phyloP scores from a whole-genome alignment of 2,329 filamentous ascomycete species.

The Neonectria sp. region DNA sequence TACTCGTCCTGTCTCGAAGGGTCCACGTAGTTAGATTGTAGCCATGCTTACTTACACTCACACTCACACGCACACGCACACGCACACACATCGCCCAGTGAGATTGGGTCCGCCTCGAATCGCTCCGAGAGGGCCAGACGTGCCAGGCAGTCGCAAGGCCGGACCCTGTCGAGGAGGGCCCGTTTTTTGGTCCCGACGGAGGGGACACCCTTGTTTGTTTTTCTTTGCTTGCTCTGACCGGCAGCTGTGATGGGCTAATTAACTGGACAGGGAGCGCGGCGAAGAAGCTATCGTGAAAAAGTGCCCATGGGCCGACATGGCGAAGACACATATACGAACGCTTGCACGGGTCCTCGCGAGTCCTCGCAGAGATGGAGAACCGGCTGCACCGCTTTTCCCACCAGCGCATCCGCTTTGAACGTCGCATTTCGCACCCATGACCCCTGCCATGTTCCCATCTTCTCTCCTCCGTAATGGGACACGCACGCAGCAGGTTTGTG shows the following conservation, averaged over 20 bases:
- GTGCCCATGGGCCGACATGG: background rate
- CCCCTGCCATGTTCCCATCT: constrained; percentile 5
- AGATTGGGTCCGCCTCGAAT: constrained; percentile 31
- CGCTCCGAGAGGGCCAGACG: constrained; percentile 20
- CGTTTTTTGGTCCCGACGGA: constrained; percentile 27
- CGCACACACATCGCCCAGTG: constrained; percentile 3
- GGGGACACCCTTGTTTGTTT: constrained; percentile 31
- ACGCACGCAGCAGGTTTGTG: constrained; percentile 15
- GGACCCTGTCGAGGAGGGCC: constrained; percentile 29
- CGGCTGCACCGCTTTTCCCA: background rate
- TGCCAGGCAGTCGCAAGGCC: constrained; percentile 20
- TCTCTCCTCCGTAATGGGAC: constrained; percentile 19
- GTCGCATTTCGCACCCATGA: background rate
- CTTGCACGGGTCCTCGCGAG: no score
- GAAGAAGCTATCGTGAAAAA: background rate
- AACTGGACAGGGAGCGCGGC: no score
- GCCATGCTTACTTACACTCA: background rate
- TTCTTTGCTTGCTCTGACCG: constrained; percentile 11
- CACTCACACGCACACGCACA: background rate
- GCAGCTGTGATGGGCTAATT: constrained; percentile 5
- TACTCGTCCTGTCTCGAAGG: background rate
- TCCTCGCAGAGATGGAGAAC: constrained; percentile 1
- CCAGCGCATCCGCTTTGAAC: background rate
- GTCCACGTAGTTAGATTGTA: background rate
- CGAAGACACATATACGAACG: background rate